A percentile compares a stretch with the other conserved stretches of the same genome.
These are phyloP conservation scores for Fusarium fujikuroi DNA, from an alignment of 2,329 filamentous ascomycete genomes.

Conservation along the genomic window DNA sequence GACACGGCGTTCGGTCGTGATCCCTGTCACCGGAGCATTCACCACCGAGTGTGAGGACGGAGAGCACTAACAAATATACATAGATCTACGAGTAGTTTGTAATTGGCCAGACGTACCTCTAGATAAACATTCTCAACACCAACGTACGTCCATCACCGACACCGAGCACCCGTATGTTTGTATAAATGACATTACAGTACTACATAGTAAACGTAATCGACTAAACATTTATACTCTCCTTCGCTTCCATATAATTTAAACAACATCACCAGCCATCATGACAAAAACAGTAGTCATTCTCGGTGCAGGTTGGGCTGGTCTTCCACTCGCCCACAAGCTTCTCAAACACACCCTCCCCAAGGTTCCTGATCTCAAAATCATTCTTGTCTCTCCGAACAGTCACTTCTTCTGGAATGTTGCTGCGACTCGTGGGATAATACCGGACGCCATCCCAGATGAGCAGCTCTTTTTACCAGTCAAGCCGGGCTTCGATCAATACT, in stretches of 20 bases:
- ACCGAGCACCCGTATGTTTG: background rate
- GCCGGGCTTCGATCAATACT: constrained; percentile 58
- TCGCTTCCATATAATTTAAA: background rate
- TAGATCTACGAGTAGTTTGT: accelerated
- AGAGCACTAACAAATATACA: constrained; percentile 21
- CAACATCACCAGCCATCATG: constrained; percentile 47
- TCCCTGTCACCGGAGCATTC: constrained; percentile 23
- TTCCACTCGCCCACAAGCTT: constrained; percentile 62
- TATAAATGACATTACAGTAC: background rate
- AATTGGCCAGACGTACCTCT: accelerated
- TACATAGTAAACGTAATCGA: background rate
- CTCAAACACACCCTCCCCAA: constrained; percentile 60
- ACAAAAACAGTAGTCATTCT: constrained; percentile 63
- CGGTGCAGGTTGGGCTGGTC: constrained; percentile 62
- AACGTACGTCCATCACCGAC: background rate
- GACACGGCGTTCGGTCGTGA: constrained; percentile 47
- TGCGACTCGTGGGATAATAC: constrained; percentile 64
- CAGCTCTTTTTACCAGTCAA: constrained; percentile 59
- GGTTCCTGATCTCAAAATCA: constrained; percentile 58
- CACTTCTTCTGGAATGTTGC: constrained; percentile 68
- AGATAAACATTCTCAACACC: background rate
- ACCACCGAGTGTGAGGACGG: background rate
- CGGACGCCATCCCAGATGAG: constrained; percentile 58
- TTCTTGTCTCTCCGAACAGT: constrained; percentile 64
- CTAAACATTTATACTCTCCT: accelerated